Evolutionary conservation across 139 green algal species (phyloP), one percentile per base, ranked within the genome.

Genomic region (Tetradesmus lagerheimii): DNA sequence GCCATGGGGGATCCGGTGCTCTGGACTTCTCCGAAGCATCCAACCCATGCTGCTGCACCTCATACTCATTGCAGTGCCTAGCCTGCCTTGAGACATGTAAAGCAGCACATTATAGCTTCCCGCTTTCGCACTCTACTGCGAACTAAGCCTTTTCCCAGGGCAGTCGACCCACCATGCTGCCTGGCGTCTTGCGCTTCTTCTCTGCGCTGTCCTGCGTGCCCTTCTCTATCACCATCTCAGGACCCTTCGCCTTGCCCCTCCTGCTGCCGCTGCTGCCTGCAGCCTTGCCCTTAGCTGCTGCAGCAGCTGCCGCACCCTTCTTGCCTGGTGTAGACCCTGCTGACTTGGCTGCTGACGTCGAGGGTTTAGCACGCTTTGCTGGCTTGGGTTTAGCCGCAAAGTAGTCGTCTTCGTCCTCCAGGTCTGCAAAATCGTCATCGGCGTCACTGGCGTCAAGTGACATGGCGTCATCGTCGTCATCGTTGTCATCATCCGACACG

Each of bases 381-480:
- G 67, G 45, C 41, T 71, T 81, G 41, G 67, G 37, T 50, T 53
- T 78, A 25, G 41, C 38, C 4, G 50, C 85, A 45, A 14, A 29
- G 12, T 71, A n/a, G 12, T 88, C 88, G 23, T 88, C 41, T 5
- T 35, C 47, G n/a, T 88, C 88, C 9, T 78, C 88, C 57, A 71
- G 41, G 27, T 71, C 86, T 9, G 35, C 86, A 53, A 86, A 64
- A 38, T 86, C 86, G 41, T 85, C 86, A 79, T 90, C 86, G 79
- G 86, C 75, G 25, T 64, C 62, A n/a, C 57, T 71, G 57, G 27
- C 88, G 20, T 91, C 88, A 23, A 88, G 43, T 77, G 64, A 77
- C 79, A 77, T 77, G 66, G 3, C 41, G 4, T 87, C 87, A 41
- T 86, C 87, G 29, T 91, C 88, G 41, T 91, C 87, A 66, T 91